These are phyloP conservation scores for Prunus yedoensis DNA, from an alignment of 331 rosid species.

Conservation along the genomic window DNA sequence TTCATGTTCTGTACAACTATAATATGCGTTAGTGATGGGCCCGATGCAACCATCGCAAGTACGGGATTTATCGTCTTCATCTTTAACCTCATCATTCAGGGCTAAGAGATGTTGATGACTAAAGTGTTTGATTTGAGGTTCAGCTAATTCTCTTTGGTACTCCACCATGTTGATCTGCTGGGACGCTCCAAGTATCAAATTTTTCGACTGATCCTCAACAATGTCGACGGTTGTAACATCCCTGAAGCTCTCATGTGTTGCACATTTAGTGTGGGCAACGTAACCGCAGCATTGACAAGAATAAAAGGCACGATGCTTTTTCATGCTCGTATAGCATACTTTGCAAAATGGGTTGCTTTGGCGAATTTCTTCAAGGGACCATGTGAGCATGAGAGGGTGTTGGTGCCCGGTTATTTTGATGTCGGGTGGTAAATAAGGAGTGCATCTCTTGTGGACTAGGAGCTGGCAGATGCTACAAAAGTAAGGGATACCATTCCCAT, in stretches of 20 bases:
- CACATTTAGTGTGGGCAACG: neutral
- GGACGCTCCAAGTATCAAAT: neutral
- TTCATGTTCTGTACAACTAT: neutral
- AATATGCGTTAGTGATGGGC: neutral
- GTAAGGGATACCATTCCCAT: neutral
- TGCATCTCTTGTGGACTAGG: neutral
- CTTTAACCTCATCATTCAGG: neutral
- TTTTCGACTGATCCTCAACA: neutral
- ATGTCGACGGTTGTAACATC: neutral
- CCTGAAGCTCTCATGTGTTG: neutral
- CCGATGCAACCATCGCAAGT: neutral
- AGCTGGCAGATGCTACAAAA: conserved; percentile 3
- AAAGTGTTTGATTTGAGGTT: neutral
- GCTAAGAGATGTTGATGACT: neutral
- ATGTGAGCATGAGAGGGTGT: neutral
- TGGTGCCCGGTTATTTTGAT: neutral
- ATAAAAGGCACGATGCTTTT: neutral
- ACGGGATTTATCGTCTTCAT: neutral
- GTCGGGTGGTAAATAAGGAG: neutral
- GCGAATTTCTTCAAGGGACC: neutral
- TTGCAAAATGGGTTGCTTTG: neutral
- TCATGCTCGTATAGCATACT: neutral
- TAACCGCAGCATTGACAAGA: neutral
- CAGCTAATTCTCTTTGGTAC: neutral
- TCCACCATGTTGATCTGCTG: neutral